These are phyloP conservation scores for Arthrobotrys sinensis DNA, from an alignment of 2,329 filamentous ascomycete genomes.

Conservation along the genomic window DNA sequence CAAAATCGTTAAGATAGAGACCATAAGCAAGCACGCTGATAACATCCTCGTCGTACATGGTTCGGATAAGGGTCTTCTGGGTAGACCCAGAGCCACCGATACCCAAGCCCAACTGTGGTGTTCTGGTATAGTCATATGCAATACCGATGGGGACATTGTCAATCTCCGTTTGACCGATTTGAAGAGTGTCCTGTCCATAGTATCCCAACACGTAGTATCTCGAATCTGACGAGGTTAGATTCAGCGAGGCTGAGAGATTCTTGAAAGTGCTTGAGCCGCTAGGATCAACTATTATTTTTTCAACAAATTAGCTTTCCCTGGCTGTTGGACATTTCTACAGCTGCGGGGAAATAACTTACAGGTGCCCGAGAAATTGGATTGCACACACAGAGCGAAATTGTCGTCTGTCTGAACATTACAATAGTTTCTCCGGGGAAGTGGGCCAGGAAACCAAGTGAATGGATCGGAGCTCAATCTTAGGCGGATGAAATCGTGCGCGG, in stretches of 20 bases:
- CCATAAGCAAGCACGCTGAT: constrained; percentile 56
- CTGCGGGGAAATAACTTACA: constrained; percentile 31
- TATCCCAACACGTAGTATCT: constrained; percentile 55
- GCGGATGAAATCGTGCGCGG: constrained; percentile 54
- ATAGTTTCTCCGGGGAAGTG: constrained; percentile 42
- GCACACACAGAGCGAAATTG: constrained; percentile 44
- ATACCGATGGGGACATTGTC: constrained; percentile 58
- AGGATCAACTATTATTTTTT: constrained; percentile 24
- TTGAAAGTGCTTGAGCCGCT: constrained; percentile 46
- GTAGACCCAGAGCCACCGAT: constrained; percentile 54
- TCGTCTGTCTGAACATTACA: constrained; percentile 32
- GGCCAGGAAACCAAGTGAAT: constrained; percentile 59
- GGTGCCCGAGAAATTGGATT: constrained; percentile 53
- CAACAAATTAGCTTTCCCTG: constrained; percentile 1
- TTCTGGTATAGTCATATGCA: constrained; percentile 47
- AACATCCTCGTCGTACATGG: constrained; percentile 50
- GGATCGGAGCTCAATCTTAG: constrained; percentile 56
- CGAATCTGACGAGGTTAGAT: constrained; percentile 51
- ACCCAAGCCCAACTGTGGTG: constrained; percentile 53
- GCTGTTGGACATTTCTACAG: background rate
- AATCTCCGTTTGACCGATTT: constrained; percentile 59
- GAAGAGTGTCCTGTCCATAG: constrained; percentile 56
- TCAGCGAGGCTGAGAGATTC: constrained; percentile 32
- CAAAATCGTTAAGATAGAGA: constrained; percentile 57
- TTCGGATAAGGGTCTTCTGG: constrained; percentile 44